Conservation (phyloP, 805 yeast genomes). For the Candida vaughaniae region DNA sequence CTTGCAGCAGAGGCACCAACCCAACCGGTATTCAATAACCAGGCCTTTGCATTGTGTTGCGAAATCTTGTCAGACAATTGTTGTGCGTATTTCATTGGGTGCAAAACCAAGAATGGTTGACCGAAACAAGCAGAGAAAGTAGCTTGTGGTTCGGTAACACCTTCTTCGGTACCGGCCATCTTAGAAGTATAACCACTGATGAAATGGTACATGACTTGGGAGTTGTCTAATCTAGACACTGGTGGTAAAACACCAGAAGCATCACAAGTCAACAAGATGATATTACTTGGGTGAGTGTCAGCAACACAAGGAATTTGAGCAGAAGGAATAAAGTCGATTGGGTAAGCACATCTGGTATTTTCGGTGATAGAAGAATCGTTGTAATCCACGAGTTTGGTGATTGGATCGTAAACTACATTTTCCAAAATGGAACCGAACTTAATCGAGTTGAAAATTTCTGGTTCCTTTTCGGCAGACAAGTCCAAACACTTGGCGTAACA, state of each 20-base stretch:
- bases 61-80: conserved; percentile 93
- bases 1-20: conserved; percentile 87
- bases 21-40: conserved; percentile 99
- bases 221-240: conserved; percentile 86
- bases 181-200: conserved; percentile 98
- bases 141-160: conserved; percentile 97
- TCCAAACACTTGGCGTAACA: conserved; percentile 98
- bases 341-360: conserved; percentile 98
- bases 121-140: conserved; percentile 98
- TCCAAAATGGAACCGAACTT: conserved; percentile 93
- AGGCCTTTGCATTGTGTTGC: conserved; percentile 85
- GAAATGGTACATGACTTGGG: conserved; percentile 98
- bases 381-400: conserved; percentile 82
- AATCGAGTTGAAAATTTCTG: conserved; percentile 94
- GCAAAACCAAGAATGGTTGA: conserved; percentile 96
- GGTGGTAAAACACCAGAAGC: conserved; percentile 98
- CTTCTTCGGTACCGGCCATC: conserved; percentile 99
- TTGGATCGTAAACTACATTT: conserved; percentile 83
- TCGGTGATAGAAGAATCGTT: conserved; percentile 81
- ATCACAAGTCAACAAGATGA: conserved; percentile 91
- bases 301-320: conserved; percentile 95
- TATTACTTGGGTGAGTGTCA: conserved; percentile 87
- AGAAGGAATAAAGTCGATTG: conserved; percentile 93
- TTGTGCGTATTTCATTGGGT: conserved; percentile 97
- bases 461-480: conserved; percentile 87